A percentile compares a stretch with the other conserved stretches of the same genome.
phyloP scores from a whole-genome alignment of 2,329 filamentous ascomycete genomes.

The Elsinoe perseae region DNA sequence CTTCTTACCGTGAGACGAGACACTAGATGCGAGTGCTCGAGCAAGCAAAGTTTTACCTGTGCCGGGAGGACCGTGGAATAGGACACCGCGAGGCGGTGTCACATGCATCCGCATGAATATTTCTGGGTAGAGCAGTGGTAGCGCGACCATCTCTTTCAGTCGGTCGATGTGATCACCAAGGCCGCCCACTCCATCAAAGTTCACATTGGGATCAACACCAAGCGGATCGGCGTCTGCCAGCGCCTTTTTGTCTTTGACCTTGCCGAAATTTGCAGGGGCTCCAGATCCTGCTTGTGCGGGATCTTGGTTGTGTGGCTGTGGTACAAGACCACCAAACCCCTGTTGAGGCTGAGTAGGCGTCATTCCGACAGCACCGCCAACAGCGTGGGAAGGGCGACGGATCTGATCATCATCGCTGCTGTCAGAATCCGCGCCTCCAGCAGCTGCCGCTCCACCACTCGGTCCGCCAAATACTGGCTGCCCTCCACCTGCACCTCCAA shows the following conservation, averaged over 20 bases:
- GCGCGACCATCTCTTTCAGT: slow-evolving; percentile 95
- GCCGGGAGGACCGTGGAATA: slow-evolving; percentile 94
- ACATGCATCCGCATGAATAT: slow-evolving; percentile 87
- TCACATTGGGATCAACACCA: slow-evolving; percentile 84
- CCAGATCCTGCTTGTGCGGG: slow-evolving; percentile 46
- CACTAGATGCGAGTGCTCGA: slow-evolving; percentile 81
- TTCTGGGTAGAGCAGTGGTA: slow-evolving; percentile 90
- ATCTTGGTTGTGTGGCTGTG: slow-evolving; percentile 52
- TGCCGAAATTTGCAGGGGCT: slow-evolving; percentile 75
- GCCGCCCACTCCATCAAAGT: slow-evolving; percentile 90
- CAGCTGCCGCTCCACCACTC: slow-evolving; percentile 59
- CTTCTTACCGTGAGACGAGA: slow-evolving; percentile 81
- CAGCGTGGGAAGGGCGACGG: slow-evolving; percentile 48
- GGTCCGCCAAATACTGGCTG: slow-evolving; percentile 66
- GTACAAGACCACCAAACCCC: slow-evolving; percentile 42
- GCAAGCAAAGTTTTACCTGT: slow-evolving; percentile 98
- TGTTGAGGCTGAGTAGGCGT: slow-evolving; percentile 48
- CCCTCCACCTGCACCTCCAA: slow-evolving; percentile 73
- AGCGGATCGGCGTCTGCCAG: slow-evolving; percentile 90
- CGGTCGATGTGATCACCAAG: slow-evolving; percentile 91
- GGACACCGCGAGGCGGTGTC: slow-evolving; percentile 84
- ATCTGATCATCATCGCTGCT: slow-evolving; percentile 90
- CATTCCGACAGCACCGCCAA: slow-evolving; percentile 57
- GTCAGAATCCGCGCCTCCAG: slow-evolving; percentile 80
- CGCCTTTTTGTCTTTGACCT: slow-evolving; percentile 85